A percentile compares a stretch with the other conserved stretches of the same genome.
These are phyloP conservation scores for Exophiala calicioides DNA, from an alignment of 2,329 filamentous ascomycete genomes.

Conservation along the genomic window DNA sequence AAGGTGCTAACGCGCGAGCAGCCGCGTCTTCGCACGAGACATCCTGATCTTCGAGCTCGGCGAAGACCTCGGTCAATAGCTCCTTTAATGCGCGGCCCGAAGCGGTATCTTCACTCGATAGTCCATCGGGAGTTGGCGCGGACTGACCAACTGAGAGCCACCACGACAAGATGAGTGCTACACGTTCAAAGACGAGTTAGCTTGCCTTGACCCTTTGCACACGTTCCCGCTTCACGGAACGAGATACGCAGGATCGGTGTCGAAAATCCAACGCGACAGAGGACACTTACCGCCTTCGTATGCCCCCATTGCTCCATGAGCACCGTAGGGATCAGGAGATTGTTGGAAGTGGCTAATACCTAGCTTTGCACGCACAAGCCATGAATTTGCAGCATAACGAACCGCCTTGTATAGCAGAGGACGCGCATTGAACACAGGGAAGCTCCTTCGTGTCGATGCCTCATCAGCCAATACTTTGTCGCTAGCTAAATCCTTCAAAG, in stretches of 20 bases:
- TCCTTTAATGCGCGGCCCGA: not conserved
- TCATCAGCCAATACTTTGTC: not conserved
- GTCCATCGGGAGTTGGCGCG: not conserved
- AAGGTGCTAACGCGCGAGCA: too few species aligned
- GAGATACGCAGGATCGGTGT: too few species aligned
- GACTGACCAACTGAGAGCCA: slow-evolving; percentile 1
- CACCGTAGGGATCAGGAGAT: not conserved
- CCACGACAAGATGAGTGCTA: slow-evolving; percentile 5
- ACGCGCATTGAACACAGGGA: not conserved
- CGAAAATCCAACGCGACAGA: not conserved
- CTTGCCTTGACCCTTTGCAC: not conserved
- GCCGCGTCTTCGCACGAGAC: not conserved
- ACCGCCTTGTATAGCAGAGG: not conserved
- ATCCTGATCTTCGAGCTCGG: slow-evolving; percentile 4
- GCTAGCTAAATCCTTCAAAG: slow-evolving; percentile 1
- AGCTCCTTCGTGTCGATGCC: too few species aligned
- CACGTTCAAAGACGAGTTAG: not conserved
- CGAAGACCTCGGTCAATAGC: not conserved
- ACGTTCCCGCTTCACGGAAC: too few species aligned
- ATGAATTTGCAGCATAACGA: slow-evolving; percentile 2
- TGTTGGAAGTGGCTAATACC: slow-evolving; percentile 1
- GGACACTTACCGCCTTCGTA: not conserved
- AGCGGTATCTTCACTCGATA: not conserved
- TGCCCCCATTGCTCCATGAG: not conserved
- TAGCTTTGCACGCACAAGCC: slow-evolving; percentile 1